Evolutionary conservation across 257 asterid species (phyloP), one percentile per base, ranked within the genome.

Genomic region (Rhazya stricta): DNA sequence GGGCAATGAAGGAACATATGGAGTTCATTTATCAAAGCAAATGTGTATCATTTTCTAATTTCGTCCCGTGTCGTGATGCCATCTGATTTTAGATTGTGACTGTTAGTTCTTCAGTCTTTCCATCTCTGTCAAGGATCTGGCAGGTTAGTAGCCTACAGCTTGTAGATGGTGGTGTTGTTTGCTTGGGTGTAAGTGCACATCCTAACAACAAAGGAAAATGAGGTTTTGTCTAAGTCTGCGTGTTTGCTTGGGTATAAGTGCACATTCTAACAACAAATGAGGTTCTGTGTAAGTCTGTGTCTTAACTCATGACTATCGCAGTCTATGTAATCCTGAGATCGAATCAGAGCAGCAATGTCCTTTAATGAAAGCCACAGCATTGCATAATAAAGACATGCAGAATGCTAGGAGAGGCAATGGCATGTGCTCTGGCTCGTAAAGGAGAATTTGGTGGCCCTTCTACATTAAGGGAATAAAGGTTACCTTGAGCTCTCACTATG

Each of bases 341-440:
- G 16, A 61, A 32, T 61, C 32, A 62, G 42, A 39, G 37, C 37
- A 29, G 67, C 11, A 30, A 61, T 60, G 11, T 30, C n/a, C 5
- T 10, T 61, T 61, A 30, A 66, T 37, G 27, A 66, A 63, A 63
- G 69, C 6, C 62, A 23, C 45, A 15, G 43, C 19, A 60, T 60
- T 29, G 1, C 9, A 60, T 12, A 60, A 60, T 30, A 32, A 32
- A 65, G 69, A 65, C 46, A 65, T 65, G 8, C 39, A 60, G 67
- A 60, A 60, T 60, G 66, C 39, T 2, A 60, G 37, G 36, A 21
- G 39, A 36, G 32, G 50, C 48, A 66, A 32, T 18, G 50, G 5
- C 71, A 66, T 66, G 71, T 66, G 71, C 7, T 32, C 45, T 39
- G 67, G 67, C 67, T 60, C 29, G 67, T 60, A 29, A n/a, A 30